Base-by-base conservation (phyloP, 257 asterid genomes). In the Mitragyna speciosa region DNA sequence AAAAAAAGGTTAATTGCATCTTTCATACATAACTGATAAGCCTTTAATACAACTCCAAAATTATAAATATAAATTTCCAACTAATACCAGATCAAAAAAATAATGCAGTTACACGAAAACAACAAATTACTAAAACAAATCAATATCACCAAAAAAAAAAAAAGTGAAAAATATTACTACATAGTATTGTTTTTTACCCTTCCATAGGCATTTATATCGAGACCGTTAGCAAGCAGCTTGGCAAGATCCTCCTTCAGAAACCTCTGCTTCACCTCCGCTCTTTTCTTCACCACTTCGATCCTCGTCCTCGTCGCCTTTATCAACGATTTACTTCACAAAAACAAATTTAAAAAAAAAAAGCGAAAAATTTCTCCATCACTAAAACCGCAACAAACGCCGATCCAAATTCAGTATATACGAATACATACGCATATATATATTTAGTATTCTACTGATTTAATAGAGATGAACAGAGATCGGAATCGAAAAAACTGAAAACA, bases 261-360 rank as follows among this genome's bases (percentile, higher is more conserved):
- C 89, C 93, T 92, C 94, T 94, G 97, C 84, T 88, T 90, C 82
- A 97, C 96, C 90, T 91, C 97, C 58, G 92, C 93, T 88, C 98
- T 89, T 90, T 83, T 84, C 79, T 94, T 80, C 81, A 88, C 88
- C 85, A 89, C 88, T 77, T 87, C 95, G 85, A 96, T 91, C 92
- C 99, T 89, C 72, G 91, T 85, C 79, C 89, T 86, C 33, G 88
- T 89, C 75, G 87, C 83, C 87, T 94, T 96, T 24, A 89, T 83
- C 85, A 90, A 72, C 75, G 96, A 86, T 90, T 92, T 96, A 86
- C 99, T 96, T 88, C 88, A 77, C 49, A 56, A 56, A 51, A 72
- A 49, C n/a, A n/a, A 45, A 69, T 28, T 63, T 74, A 79, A 16
- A 24, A 39, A 63, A 73, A 68, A 22, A 28, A 63, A 78, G 78